phyloP scores from a whole-genome alignment of 352 stramenopile species.

The Phytophthora cactorum region DNA sequence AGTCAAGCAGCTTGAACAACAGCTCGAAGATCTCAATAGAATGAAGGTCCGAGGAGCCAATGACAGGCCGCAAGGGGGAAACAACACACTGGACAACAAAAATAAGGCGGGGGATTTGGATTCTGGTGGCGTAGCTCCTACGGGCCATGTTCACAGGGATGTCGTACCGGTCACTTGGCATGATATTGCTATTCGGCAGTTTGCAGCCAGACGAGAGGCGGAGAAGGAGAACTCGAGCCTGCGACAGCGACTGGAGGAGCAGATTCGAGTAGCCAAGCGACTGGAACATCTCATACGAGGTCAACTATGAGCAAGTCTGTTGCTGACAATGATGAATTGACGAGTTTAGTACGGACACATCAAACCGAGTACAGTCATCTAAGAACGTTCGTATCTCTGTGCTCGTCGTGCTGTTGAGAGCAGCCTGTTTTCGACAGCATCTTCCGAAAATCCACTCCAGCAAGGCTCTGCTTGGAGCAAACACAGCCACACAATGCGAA shows the following conservation, averaged over 20 bases:
- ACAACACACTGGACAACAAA: neutral
- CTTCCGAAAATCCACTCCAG: neutral
- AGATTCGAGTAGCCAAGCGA: neutral
- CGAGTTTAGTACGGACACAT: too few relatives aligned
- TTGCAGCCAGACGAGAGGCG: neutral
- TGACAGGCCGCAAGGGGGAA: neutral
- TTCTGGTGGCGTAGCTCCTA: neutral
- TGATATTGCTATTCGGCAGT: neutral
- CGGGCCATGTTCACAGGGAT: neutral
- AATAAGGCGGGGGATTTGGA: too few relatives aligned
- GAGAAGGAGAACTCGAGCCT: neutral
- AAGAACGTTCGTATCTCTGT: neutral
- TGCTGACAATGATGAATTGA: too few relatives aligned
- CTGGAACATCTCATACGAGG: neutral
- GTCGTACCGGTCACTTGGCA: neutral
- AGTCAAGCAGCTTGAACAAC: slow-evolving; percentile 26
- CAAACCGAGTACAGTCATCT: too few relatives aligned
- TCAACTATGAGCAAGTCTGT: too few relatives aligned
- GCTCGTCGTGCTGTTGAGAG: neutral
- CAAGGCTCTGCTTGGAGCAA: neutral
- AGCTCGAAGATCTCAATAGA: slow-evolving; percentile 13
- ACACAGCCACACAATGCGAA: neutral
- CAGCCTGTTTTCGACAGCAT: neutral
- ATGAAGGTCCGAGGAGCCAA: too few relatives aligned
- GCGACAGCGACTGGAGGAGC: neutral